Evolutionary conservation across 1,284 basidiomycete species (phyloP).

Genomic region (Neonothopanus nambi): DNA sequence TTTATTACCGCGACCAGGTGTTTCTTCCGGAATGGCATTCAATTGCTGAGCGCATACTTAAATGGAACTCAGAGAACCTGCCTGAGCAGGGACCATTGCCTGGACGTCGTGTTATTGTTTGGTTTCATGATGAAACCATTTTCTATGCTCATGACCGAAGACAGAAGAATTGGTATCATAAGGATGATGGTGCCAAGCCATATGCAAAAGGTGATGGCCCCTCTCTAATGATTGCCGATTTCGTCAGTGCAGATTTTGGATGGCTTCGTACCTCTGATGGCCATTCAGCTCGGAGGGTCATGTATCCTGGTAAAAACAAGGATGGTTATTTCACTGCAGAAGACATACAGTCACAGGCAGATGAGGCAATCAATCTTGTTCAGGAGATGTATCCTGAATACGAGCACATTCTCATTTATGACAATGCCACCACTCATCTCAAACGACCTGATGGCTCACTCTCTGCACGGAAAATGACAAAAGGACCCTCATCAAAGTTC

Average conservation of each 20-base stretch:
- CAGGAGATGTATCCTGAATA: conserved; percentile 24
- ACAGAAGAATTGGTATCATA: neutral
- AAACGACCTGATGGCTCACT: conserved; percentile 32
- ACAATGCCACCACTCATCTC: conserved; percentile 37
- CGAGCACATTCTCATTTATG: conserved; percentile 32
- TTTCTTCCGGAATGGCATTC: neutral
- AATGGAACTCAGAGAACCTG: neutral
- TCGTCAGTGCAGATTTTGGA: conserved; percentile 35
- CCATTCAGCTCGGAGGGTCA: conserved; percentile 16
- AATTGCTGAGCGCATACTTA: neutral
- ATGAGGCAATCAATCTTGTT: conserved; percentile 31
- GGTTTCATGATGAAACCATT: conserved; percentile 32
- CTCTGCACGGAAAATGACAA: conserved; percentile 26
- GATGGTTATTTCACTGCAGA: conserved; percentile 32
- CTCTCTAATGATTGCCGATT: conserved; percentile 36
- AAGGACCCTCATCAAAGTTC: too few relatives aligned
- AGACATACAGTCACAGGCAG: conserved; percentile 24
- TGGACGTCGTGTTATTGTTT: conserved; percentile 14
- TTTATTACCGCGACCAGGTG: neutral
- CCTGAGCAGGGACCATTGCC: neutral
- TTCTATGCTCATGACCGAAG: conserved; percentile 34
- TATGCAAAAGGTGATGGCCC: conserved; percentile 28
- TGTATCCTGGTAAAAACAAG: conserved; percentile 28
- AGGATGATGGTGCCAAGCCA: neutral
- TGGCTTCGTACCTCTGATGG: conserved; percentile 21